Evolutionary conservation across 805 yeast species (phyloP).

Genomic region (Metschnikowia proteae): DNA sequence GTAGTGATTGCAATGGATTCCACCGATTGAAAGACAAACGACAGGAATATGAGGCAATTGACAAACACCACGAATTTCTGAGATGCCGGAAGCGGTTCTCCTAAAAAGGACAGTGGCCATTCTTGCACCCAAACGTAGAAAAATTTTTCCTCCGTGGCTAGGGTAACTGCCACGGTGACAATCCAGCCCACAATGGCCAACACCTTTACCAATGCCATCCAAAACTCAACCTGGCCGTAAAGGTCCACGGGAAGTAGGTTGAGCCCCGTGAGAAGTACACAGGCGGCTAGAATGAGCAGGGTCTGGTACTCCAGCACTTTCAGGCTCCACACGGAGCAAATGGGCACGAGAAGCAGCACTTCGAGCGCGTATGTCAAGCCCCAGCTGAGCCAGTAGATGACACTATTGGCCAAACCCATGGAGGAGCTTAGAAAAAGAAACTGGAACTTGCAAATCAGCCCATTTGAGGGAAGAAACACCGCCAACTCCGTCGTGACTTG

Average conservation of each 20-base stretch:
- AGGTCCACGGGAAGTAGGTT: slow-evolving; percentile 22
- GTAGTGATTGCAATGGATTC: slow-evolving; percentile 19
- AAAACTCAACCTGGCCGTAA: slow-evolving; percentile 21
- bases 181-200: slow-evolving; percentile 21
- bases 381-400: slow-evolving; percentile 27
- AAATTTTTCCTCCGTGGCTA: slow-evolving; percentile 4
- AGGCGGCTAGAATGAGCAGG: slow-evolving; percentile 7
- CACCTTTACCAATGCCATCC: slow-evolving; percentile 20
- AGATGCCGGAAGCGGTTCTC: slow-evolving; percentile 1
- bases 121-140: slow-evolving; percentile 11
- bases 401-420: slow-evolving; percentile 19
- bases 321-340: slow-evolving; percentile 16
- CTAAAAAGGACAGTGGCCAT: slow-evolving; percentile 11
- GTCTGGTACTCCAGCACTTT: slow-evolving; percentile 6
- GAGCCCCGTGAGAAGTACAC: slow-evolving; percentile 17
- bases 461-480: slow-evolving; percentile 17
- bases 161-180: slow-evolving; percentile 4
- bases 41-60: slow-evolving; percentile 15
- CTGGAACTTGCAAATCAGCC: slow-evolving; percentile 22
- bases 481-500: slow-evolving; percentile 21
- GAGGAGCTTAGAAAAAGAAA: slow-evolving; percentile 17
- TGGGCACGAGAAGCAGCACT: slow-evolving; percentile 16
- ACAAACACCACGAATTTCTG: slow-evolving; percentile 5
- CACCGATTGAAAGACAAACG: slow-evolving; percentile 20
- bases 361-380: slow-evolving; percentile 24